Conservation (phyloP, 169 alveolate species). For the Blepharisma undulans region DNA sequence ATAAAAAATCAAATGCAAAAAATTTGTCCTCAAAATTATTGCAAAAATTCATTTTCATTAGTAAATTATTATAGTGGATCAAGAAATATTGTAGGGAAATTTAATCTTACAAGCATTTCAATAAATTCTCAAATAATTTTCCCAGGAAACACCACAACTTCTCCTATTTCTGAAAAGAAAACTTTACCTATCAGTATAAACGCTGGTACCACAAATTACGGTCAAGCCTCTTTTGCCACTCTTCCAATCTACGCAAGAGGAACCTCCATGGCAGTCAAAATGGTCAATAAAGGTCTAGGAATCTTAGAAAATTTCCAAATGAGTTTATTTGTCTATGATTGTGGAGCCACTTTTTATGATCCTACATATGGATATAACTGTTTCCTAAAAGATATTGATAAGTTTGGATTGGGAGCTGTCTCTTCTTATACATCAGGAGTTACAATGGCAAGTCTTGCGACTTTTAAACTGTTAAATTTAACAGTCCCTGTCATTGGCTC, state of each 20-base stretch:
- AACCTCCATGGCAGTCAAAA: neutral
- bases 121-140: neutral
- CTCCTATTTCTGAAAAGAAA: neutral
- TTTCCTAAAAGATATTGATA: neutral
- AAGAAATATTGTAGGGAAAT: neutral
- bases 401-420: neutral
- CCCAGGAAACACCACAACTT: neutral
- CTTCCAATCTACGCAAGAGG: neutral
- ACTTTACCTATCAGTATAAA: neutral
- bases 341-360: neutral
- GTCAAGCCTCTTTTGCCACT: neutral
- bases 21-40: neutral
- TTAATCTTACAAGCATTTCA: neutral
- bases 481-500: neutral
- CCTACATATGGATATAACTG: neutral
- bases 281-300: neutral
- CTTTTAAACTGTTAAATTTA: neutral
- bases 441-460: neutral
- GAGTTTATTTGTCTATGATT: neutral
- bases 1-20: neutral
- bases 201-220: neutral
- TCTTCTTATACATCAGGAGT: neutral
- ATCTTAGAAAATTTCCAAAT: neutral
- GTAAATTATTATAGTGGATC: neutral
- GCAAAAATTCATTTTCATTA: neutral